Base-by-base conservation (phyloP, 768 basidiomycete genomes). In the Termitomyces sp. region DNA sequence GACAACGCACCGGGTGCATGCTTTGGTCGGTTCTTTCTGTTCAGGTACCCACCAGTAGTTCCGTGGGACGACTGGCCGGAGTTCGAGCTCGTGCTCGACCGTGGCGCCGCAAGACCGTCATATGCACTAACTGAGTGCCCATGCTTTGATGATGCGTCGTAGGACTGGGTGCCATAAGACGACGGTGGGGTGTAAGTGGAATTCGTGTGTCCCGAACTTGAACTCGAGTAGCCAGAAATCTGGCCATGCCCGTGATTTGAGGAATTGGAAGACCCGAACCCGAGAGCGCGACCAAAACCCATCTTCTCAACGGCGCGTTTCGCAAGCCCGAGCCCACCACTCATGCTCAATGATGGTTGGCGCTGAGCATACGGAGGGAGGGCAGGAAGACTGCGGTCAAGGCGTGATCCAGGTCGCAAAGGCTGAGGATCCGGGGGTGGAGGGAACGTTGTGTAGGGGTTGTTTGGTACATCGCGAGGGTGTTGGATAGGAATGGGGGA, bases 231-330 rank as follows among this genome's bases (percentile, higher is more conserved):
- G 16, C 76, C 77, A 22, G 77, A 78, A 2, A 54, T 55, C 18
- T 57, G 54, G 36, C 42, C 57, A 48, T 61, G 59, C 24, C 52
- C 57, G 27, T 58, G 57, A 11, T 76, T 74, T 47, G 70, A 71
- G 60, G 73, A 74, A 22, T 77, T 72, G 54, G 72, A 76, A 31
- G 76, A 77, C 45, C 71, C 73, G 44, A 72, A 67, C 57, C 73
- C 84, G 81, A 80, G 86, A 22, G 81, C 85, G 42, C 83, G 80
- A 41, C 59, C 57, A 39, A 63, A 47, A 11, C 86, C 85, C 76
- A 91, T 83, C 70, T 84, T 87, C 73, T 91, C 89, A 3, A 89
- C 88, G 3, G 91, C 89, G 58, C 87, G 81, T 66, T 85, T 87
- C 11, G 89, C 90, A 9, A 89, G 77, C 9, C 88, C 89, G 50